phyloP scores from a whole-genome alignment of 1,284 basidiomycete genomes.

The Hymenochaete sp. region DNA sequence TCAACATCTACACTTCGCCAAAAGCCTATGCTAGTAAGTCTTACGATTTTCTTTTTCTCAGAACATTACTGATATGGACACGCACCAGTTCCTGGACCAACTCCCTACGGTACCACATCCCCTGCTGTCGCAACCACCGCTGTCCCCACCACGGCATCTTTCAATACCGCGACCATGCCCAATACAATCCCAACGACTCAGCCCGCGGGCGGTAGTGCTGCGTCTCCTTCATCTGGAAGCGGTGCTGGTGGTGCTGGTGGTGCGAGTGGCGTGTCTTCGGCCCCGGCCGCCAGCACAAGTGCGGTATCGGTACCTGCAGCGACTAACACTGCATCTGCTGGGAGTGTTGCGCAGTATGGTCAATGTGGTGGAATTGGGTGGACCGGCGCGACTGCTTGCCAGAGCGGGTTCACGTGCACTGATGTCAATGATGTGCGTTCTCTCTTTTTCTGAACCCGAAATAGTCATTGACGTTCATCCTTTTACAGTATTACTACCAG shows the following conservation, averaged over 20 bases:
- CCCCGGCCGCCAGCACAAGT: not conserved
- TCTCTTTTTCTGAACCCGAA: not conserved
- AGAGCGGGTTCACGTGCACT: conserved; percentile 14
- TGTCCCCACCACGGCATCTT: conserved; percentile 31
- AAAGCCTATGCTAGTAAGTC: conserved; percentile 30
- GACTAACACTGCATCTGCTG: conserved; percentile 10
- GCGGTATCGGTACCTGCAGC: conserved; percentile 6
- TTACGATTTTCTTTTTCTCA: not conserved
- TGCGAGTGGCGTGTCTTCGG: not conserved
- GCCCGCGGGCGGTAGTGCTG: conserved; percentile 16
- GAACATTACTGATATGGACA: not conserved
- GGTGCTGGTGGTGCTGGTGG: conserved; percentile 1
- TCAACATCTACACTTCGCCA: conserved; percentile 27
- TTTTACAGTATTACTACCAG: conserved; percentile 13
- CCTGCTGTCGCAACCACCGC: conserved; percentile 28
- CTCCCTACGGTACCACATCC: conserved; percentile 29
- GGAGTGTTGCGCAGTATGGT: conserved; percentile 16
- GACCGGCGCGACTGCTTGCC: conserved; percentile 19
- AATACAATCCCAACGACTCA: conserved; percentile 28
- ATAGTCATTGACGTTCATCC: not conserved
- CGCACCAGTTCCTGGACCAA: conserved; percentile 38
- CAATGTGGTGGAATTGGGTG: conserved; percentile 20
- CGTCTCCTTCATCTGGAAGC: conserved; percentile 20
- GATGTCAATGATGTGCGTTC: conserved; percentile 15
- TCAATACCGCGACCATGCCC: conserved; percentile 32